Evolutionary conservation across 257 asterid genomes (phyloP), one percentile per base, ranked within the genome.

Genomic region (Phtheirospermum japonicum): DNA sequence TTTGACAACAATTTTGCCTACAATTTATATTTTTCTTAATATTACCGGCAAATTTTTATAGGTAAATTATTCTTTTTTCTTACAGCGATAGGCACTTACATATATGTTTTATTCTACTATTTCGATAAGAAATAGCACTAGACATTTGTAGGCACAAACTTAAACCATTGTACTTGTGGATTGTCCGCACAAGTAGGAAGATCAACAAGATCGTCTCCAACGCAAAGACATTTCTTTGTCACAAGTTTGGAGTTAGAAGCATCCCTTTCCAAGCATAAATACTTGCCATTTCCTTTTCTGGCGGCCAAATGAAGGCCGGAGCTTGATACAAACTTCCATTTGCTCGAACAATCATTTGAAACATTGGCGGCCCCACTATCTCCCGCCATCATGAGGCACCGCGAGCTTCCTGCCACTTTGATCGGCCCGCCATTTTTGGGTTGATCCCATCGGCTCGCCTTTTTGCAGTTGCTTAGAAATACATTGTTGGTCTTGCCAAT

Each of bases 141-240:
- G 45, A 69, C 74, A 76, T 78, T 82, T 19, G 74, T 23, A 10
- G 83, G 75, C 17, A 88, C 77, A 68, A 88, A 46, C 62, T 78
- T 83, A 48, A 85, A 85, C 96, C 95, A 88, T 59, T 85, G 96
- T 2, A 31, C 58, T 59, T 83, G 71, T 6, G 95, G 96, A 70
- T 85, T 83, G 0, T 77, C 67, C 48, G 50, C 49, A 75, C 87
- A 80, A 59, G 42, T 68, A 4, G 83, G 73, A 31, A 57, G 4
- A 67, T 81, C 83, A 10, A 0, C 49, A 23, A 72, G 82, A 46
- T 72, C 30, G 4, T 79, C 79, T 42, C 68, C 74, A 11, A 80
- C 67, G 18, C 86, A 79, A 1, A 88, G 57, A 16, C 96, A 88
- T 57, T 80, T 75, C 49, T 61, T 81, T 2, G 87, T 79, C 61